phyloP scores from a whole-genome alignment of 208 protist genomes.

The Trichomonas gallinae region DNA sequence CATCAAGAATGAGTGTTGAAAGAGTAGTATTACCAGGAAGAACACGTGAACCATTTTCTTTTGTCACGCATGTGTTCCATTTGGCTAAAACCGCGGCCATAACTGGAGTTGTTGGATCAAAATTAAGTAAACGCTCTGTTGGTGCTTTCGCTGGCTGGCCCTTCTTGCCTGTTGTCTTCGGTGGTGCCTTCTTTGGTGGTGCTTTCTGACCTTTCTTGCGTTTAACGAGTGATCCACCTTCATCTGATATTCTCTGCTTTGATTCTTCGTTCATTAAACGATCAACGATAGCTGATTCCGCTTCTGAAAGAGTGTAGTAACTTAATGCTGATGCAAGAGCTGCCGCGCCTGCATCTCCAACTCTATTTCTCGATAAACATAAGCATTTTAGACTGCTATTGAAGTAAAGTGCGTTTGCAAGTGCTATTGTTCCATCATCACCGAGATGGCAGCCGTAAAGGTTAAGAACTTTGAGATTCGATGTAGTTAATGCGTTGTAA shows the following conservation, averaged over 20 bases:
- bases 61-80: background rate
- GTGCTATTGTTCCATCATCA: slow-evolving; percentile 14
- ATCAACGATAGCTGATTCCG: background rate
- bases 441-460: slow-evolving; percentile 23
- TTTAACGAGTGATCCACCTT: background rate
- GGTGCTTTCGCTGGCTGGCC: background rate
- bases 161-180: background rate
- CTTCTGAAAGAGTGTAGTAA: background rate
- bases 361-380: slow-evolving; percentile 2
- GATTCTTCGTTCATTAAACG: background rate
- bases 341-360: slow-evolving; percentile 20
- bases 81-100: background rate
- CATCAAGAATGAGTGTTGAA: background rate
- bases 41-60: background rate
- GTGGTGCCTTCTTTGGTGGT: background rate
- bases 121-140: background rate
- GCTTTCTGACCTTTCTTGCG: slow-evolving; percentile 5
- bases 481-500: background rate
- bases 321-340: background rate
- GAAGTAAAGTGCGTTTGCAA: background rate
- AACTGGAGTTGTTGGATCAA: background rate
- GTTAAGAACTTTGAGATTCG: slow-evolving; percentile 24
- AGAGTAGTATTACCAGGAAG: background rate
- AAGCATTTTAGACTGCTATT: background rate
- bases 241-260: slow-evolving; percentile 9